phyloP scores from a whole-genome alignment of 306 rosid species.

The Pyrus betulifolia region DNA sequence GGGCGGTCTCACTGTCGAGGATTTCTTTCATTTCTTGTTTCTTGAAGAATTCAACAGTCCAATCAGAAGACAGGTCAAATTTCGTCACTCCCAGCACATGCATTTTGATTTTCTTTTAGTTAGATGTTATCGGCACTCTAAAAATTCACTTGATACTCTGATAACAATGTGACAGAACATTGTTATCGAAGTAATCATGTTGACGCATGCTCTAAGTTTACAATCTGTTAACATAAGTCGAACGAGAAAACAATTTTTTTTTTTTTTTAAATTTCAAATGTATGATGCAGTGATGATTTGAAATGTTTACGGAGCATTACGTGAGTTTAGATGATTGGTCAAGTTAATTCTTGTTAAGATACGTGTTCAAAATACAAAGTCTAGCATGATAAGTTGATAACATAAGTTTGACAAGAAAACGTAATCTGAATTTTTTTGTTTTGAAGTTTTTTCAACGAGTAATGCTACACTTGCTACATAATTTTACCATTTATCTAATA shows the following conservation, averaged over 20 bases:
- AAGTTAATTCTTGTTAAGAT: too few species aligned
- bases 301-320: background rate
- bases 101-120: background rate
- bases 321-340: too few species aligned
- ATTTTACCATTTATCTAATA: too few species aligned
- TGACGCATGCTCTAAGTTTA: background rate
- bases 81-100: background rate
- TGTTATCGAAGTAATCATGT: background rate
- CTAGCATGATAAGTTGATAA: too few species aligned
- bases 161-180: background rate
- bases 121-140: background rate
- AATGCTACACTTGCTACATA: too few species aligned
- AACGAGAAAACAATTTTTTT: background rate
- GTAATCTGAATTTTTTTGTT: too few species aligned
- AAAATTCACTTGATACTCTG: background rate
- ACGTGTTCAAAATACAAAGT: too few species aligned
- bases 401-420: too few species aligned
- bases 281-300: background rate
- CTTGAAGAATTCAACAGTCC: constrained; percentile 53
- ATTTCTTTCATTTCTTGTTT: constrained; percentile 52
- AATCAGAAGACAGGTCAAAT: constrained; percentile 39
- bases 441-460: background rate
- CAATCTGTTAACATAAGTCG: background rate
- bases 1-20: constrained; percentile 35
- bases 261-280: background rate